These are phyloP conservation scores for Rhododendron ovatum DNA, from an alignment of 148 eudicot species.

Conservation along the genomic window DNA sequence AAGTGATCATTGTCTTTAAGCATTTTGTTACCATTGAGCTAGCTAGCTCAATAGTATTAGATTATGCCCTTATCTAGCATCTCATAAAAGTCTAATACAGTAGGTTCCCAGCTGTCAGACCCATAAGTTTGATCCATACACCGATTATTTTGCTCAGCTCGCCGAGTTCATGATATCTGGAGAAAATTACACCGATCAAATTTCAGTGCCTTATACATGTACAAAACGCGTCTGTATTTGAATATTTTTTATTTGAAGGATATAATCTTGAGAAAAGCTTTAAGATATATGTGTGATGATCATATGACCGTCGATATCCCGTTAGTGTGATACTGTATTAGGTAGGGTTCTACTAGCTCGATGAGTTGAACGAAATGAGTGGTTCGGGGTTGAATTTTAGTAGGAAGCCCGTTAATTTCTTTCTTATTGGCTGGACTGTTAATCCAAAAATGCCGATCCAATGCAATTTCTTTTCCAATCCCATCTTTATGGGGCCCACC, in stretches of 20 bases:
- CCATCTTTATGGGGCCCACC: not conserved
- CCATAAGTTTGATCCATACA: not conserved
- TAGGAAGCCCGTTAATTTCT: not conserved
- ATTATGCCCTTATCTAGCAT: slow-evolving; percentile 15
- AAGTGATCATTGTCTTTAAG: slow-evolving; percentile 8
- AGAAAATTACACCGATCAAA: not conserved
- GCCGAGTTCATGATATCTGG: not conserved
- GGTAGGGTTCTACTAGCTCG: not conserved
- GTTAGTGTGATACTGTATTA: not conserved
- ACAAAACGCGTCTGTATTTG: not conserved
- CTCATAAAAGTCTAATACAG: not conserved
- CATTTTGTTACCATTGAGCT: slow-evolving; percentile 8
- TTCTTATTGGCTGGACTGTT: not conserved
- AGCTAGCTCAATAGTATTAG: not conserved
- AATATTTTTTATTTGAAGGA: too few relatives aligned
- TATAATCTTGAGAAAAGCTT: not conserved
- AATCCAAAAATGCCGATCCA: not conserved
- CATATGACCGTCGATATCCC: too few relatives aligned
- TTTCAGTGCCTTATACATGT: not conserved
- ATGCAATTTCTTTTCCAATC: not conserved
- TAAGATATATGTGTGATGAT: not conserved
- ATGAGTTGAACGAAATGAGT: not conserved
- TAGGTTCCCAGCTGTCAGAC: not conserved
- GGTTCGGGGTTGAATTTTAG: not conserved
- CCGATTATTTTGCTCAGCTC: not conserved